Conservation (phyloP, 352 stramenopile genomes). For the Globisporangium takayamanum region DNA sequence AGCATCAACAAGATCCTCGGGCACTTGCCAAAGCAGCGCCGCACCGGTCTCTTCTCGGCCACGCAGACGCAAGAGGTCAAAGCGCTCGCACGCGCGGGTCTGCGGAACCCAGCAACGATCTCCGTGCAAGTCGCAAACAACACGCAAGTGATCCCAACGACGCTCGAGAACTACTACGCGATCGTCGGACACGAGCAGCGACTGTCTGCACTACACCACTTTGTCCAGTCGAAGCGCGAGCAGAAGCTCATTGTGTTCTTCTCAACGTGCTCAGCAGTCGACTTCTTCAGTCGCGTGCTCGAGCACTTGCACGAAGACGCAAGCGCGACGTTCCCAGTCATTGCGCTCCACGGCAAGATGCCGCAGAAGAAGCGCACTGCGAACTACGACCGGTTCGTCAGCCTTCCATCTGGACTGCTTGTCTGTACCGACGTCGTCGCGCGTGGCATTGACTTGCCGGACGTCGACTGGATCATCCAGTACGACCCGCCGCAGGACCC, state of each 20-base stretch:
- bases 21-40: conserved; percentile 95
- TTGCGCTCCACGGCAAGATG: conserved; percentile 93
- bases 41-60: conserved; percentile 91
- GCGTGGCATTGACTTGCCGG: conserved; percentile 96
- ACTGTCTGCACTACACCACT: conserved; percentile 88
- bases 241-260: conserved; percentile 99
- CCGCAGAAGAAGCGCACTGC: conserved; percentile 84
- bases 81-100: conserved; percentile 91
- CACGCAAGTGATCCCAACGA: conserved; percentile 69
- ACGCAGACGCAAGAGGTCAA: conserved; percentile 95
- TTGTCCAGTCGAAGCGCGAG: conserved; percentile 84
- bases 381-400: conserved; percentile 72
- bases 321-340: conserved; percentile 32
- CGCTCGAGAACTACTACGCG: conserved; percentile 93
- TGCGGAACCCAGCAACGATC: conserved; percentile 98
- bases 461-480: conserved; percentile 99
- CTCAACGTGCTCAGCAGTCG: conserved; percentile 97
- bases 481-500: conserved; percentile 96
- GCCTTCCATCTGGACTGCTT: conserved; percentile 70
- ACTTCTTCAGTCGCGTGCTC: conserved; percentile 95
- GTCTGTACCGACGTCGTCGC: conserved; percentile 99
- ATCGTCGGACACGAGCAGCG: conserved; percentile 93
- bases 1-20: conserved; percentile 94
- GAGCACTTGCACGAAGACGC: conserved; percentile 59
- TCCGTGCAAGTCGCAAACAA: conserved; percentile 93